phyloP scores from a whole-genome alignment of 2,329 filamentous ascomycete species.

The Colletotrichum orbiculare region DNA sequence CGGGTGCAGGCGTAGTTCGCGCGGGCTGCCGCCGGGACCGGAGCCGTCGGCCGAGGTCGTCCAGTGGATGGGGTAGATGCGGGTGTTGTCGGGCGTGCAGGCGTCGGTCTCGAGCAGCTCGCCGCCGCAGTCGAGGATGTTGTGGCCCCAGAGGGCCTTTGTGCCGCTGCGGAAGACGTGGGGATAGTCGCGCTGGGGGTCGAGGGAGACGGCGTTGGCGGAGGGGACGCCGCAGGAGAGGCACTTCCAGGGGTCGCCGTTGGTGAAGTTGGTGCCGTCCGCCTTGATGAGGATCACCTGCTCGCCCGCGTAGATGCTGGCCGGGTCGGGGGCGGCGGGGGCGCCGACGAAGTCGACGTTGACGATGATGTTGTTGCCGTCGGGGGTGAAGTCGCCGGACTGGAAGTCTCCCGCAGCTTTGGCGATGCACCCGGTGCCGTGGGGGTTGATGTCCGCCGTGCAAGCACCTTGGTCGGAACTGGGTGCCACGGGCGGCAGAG shows the following conservation, averaged over 20 bases:
- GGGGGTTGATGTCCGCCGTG: conserved; percentile 45
- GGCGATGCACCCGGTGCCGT: conserved; percentile 50
- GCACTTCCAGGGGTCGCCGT: conserved; percentile 59
- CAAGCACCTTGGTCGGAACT: conserved; percentile 45
- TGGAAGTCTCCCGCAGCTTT: conserved; percentile 27
- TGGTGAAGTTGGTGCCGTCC: conserved; percentile 52
- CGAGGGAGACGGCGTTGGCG: conserved; percentile 43
- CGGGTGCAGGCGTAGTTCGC: conserved; percentile 58
- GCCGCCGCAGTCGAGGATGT: conserved; percentile 51
- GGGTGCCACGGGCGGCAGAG: conserved; percentile 49
- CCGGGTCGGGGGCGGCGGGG: conserved; percentile 49
- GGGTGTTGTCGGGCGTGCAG: conserved; percentile 49
- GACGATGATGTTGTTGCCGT: conserved; percentile 54
- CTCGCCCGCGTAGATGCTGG: conserved; percentile 52
- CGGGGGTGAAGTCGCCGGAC: conserved; percentile 49
- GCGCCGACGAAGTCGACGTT: conserved; percentile 54
- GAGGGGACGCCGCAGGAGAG: conserved; percentile 54
- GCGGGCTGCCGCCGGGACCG: conserved; percentile 45
- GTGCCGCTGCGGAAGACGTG: conserved; percentile 54
- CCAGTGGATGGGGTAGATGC: conserved; percentile 56
- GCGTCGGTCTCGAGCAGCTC: conserved; percentile 45
- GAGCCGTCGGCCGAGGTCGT: conserved; percentile 45
- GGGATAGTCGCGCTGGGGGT: conserved; percentile 49
- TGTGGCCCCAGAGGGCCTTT: conserved; percentile 46
- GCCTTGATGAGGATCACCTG: conserved; percentile 56